These are phyloP conservation scores for Plasmodium inui DNA, from an alignment of 169 alveolate species.

Conservation along the genomic window DNA sequence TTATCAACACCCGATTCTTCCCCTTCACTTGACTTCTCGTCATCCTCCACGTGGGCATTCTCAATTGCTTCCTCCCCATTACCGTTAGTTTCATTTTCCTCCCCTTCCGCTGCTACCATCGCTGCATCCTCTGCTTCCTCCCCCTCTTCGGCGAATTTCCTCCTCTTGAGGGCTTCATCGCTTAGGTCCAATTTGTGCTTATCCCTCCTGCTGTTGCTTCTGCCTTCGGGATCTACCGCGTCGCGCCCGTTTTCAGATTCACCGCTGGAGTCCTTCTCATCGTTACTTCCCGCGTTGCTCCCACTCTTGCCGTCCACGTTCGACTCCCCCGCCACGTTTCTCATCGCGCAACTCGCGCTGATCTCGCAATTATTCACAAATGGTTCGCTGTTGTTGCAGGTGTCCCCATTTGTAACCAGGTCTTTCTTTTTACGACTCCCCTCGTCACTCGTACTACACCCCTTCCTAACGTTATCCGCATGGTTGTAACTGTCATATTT, in stretches of 20 bases:
- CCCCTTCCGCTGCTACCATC: neutral
- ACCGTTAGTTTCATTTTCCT: neutral
- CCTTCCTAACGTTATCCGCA: neutral
- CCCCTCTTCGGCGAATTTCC: neutral
- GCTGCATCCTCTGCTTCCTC: neutral
- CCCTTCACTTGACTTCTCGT: slow-evolving; percentile 12
- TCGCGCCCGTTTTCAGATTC: too few relatives aligned
- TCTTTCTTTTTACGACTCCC: neutral
- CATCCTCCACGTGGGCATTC: neutral
- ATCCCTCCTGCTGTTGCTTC: neutral
- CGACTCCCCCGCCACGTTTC: neutral
- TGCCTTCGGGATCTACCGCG: neutral
- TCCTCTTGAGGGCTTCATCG: slow-evolving; percentile 6
- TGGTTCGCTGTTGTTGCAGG: neutral
- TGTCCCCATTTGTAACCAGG: neutral
- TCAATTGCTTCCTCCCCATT: neutral
- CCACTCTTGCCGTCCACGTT: neutral
- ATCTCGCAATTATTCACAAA: neutral
- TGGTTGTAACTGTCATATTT: neutral
- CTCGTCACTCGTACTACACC: neutral
- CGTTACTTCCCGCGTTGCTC: too few relatives aligned
- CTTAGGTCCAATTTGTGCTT: neutral
- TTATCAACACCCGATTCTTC: slow-evolving; percentile 19
- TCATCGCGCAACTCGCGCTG: neutral
- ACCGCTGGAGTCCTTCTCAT: too few relatives aligned